Conservation (phyloP, 768 basidiomycete genomes). For the Tremella yokohamensis region DNA sequence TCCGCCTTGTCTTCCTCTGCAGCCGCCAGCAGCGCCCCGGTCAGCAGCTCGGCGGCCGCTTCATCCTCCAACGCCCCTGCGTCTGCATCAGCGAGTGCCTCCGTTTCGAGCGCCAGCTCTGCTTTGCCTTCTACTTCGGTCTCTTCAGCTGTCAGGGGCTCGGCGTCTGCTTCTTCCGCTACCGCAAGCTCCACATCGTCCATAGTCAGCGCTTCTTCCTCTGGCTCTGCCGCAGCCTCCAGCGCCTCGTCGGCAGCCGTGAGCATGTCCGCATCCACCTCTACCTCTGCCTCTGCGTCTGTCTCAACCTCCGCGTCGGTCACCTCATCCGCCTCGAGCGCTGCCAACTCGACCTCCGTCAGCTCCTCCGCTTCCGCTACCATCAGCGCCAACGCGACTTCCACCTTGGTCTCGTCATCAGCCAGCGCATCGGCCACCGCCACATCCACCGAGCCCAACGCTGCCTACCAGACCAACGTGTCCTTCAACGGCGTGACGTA, state of each 20-base stretch:
- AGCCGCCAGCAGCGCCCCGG: background rate
- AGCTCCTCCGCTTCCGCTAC: slow-evolving; percentile 1
- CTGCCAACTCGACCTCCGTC: slow-evolving; percentile 13
- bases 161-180: background rate
- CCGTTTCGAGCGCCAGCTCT: background rate
- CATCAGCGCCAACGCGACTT: background rate
- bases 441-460: slow-evolving; percentile 12
- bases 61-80: background rate
- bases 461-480: slow-evolving; percentile 25
- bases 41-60: background rate
- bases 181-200: background rate
- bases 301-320: background rate
- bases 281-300: background rate
- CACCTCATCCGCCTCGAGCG: slow-evolving; percentile 7
- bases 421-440: slow-evolving; percentile 6
- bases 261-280: background rate
- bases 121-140: background rate
- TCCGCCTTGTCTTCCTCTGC: too few species aligned
- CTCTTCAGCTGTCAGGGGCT: background rate
- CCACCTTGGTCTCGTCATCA: background rate
- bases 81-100: background rate
- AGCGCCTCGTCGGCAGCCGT: background rate
- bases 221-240: background rate
- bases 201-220: background rate
- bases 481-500: slow-evolving; percentile 25